phyloP scores from a whole-genome alignment of 202 grass and related monocot species.

The Alloteropsis angusta region DNA sequence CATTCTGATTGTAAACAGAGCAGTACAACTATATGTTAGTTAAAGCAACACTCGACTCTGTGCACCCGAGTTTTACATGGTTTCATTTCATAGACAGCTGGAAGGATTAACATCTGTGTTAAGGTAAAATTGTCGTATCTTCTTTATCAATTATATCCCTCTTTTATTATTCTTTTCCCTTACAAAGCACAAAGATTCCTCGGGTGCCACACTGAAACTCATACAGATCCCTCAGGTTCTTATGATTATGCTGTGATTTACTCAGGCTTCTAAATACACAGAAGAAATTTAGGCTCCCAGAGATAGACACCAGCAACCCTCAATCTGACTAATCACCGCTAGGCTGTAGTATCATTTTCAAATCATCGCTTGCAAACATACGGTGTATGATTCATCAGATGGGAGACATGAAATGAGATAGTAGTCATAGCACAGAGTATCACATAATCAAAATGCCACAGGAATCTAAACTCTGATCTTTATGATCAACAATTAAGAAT shows the following conservation, averaged over 20 bases:
- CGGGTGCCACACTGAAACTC: background rate
- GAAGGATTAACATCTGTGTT: background rate
- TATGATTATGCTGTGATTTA: background rate
- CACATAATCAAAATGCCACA: background rate
- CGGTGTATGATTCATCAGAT: background rate
- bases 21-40: background rate
- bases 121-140: background rate
- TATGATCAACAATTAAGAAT: background rate
- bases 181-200: background rate
- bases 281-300: conserved; percentile 7
- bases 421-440: background rate
- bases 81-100: conserved; percentile 3
- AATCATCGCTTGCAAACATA: background rate
- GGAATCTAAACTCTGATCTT: background rate
- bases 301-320: background rate
- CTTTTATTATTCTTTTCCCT: background rate
- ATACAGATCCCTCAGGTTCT: background rate
- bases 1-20: background rate
- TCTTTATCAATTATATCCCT: background rate
- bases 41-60: background rate
- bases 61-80: background rate
- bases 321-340: background rate
- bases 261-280: background rate
- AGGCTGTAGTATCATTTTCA: background rate
- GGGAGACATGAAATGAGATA: conserved; percentile 2